These are phyloP conservation scores for Huntiella moniliformis DNA, from an alignment of 2,329 filamentous ascomycete genomes.

Conservation along the genomic window DNA sequence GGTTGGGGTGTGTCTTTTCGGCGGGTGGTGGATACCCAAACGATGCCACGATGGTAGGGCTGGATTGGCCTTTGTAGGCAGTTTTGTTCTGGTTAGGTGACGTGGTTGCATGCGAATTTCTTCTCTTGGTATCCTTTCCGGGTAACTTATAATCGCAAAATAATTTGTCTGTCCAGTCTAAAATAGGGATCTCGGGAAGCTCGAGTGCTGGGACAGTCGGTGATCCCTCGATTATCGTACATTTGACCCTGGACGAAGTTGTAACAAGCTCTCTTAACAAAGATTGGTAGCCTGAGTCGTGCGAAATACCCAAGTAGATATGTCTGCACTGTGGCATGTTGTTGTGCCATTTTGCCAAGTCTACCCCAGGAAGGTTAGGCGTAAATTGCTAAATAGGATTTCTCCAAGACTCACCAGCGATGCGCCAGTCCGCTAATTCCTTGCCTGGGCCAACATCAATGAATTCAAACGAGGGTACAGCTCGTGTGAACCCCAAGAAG, in stretches of 20 bases:
- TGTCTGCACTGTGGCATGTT: conserved; percentile 43
- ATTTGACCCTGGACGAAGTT: conserved; percentile 24
- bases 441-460: conserved; percentile 42
- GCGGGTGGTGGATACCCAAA: too few relatives aligned
- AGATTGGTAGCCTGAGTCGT: conserved; percentile 40
- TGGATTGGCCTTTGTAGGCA: too few relatives aligned
- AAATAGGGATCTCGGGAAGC: conserved; percentile 26
- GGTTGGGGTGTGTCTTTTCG: too few relatives aligned
- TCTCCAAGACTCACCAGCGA: background rate
- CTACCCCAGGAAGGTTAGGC: conserved; percentile 17
- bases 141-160: conserved; percentile 39
- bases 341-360: conserved; percentile 36
- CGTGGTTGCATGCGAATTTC: too few relatives aligned
- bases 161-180: conserved; percentile 27
- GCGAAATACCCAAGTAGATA: conserved; percentile 41
- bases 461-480: conserved; percentile 41
- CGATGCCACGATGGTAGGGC: too few relatives aligned
- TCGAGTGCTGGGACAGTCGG: conserved; percentile 17
- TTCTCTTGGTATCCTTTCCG: too few relatives aligned
- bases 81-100: too few relatives aligned
- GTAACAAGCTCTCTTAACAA: conserved; percentile 37
- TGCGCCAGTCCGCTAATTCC: conserved; percentile 30
- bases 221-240: conserved; percentile 35
- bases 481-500: conserved; percentile 44
- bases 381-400: too few relatives aligned